phyloP scores from a whole-genome alignment of 441 rosid genomes.

The Francoa sonchifolia region DNA sequence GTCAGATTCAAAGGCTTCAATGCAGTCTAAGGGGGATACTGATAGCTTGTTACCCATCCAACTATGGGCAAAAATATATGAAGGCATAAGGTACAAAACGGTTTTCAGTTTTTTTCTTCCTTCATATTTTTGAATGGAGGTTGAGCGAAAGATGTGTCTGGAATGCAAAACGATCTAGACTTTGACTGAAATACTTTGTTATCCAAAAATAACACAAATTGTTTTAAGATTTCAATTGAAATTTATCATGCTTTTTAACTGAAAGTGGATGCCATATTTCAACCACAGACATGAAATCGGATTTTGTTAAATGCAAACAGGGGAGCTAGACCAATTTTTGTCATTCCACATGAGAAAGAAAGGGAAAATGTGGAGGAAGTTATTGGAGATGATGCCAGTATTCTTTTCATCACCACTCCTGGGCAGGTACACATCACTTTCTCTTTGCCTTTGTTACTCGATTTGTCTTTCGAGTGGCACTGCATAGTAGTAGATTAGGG shows the following conservation, averaged over 20 bases:
- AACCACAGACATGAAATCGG: no score
- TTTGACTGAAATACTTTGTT: no score
- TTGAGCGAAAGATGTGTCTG: not conserved
- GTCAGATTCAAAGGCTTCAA: conserved; percentile 86
- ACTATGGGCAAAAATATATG: conserved; percentile 55
- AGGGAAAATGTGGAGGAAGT: conserved; percentile 74
- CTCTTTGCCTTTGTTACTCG: no score
- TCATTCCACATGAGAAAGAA: conserved; percentile 87
- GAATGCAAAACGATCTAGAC: not conserved
- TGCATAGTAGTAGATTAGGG: no score
- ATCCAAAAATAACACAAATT: no score
- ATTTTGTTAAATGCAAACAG: conserved; percentile 19
- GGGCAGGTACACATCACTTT: conserved; percentile 44
- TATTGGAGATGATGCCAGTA: conserved; percentile 52
- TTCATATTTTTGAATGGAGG: not conserved
- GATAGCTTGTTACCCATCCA: conserved; percentile 67
- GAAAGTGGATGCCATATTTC: no score
- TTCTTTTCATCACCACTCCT: conserved; percentile 76
- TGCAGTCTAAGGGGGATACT: conserved; percentile 72
- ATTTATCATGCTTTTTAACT: no score
- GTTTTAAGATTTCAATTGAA: no score
- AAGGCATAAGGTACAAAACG: conserved; percentile 44
- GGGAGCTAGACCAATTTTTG: conserved; percentile 56
- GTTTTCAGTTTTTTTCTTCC: not conserved
- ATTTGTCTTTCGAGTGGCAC: no score